These are phyloP conservation scores for Endotrypanum monterogeii DNA, from an alignment of 208 protist genomes.

Conservation along the genomic window DNA sequence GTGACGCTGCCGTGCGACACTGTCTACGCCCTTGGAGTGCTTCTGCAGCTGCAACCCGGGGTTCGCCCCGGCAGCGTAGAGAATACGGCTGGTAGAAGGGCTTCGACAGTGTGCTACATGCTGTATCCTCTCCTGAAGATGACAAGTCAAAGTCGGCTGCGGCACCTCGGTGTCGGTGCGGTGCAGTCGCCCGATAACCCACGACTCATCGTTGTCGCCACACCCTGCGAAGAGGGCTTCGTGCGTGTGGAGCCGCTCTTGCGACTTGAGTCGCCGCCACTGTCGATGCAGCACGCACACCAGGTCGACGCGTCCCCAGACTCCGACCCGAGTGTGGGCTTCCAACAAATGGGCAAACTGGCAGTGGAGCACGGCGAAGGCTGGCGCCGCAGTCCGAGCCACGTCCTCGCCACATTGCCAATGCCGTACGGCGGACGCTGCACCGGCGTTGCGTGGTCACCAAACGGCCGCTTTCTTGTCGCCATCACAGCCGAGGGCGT, in stretches of 20 bases:
- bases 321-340: not conserved
- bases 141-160: conserved; percentile 42
- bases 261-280: not conserved
- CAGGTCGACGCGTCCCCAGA: not conserved
- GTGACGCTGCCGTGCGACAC: conserved; percentile 34
- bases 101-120: conserved; percentile 24
- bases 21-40: conserved; percentile 32
- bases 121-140: conserved; percentile 48
- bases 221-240: conserved; percentile 66
- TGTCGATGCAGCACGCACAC: not conserved
- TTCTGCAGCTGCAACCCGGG: conserved; percentile 26
- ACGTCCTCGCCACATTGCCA: conserved; percentile 47
- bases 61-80: not conserved
- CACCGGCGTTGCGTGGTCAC: conserved; percentile 56
- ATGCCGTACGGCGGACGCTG: conserved; percentile 61
- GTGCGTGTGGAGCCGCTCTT: conserved; percentile 37
- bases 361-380: not conserved
- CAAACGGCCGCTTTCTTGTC: conserved; percentile 52
- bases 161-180: conserved; percentile 49
- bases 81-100: not conserved
- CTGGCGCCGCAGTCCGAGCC: conserved; percentile 11
- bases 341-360: conserved; percentile 1
- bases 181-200: conserved; percentile 50
- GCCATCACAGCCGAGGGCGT: conserved; percentile 54
- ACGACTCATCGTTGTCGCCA: conserved; percentile 39